Conservation (phyloP, 2,329 filamentous ascomycete species). For the Mycosphaerella arachidis region DNA sequence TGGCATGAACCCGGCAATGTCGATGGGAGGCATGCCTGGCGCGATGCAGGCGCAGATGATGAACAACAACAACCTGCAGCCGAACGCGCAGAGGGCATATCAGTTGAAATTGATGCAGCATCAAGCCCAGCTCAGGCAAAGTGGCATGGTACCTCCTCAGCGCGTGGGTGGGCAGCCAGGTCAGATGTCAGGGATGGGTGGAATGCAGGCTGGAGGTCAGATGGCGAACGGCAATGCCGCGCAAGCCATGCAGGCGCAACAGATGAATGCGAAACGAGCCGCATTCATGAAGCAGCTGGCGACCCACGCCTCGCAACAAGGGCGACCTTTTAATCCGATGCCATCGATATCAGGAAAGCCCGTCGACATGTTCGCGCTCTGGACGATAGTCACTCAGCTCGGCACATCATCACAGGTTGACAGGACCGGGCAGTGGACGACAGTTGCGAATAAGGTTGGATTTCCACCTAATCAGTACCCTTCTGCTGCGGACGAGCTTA, state of each 20-base stretch:
- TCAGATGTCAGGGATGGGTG: constrained; percentile 23
- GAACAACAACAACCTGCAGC: constrained; percentile 41
- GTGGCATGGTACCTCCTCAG: constrained; percentile 30
- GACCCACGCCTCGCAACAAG: constrained; percentile 70
- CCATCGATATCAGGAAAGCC: constrained; percentile 69
- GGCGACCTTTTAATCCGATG: constrained; percentile 67
- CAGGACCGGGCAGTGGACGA: constrained; percentile 66
- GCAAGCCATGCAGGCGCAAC: constrained; percentile 18
- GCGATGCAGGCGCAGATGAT: constrained; percentile 43
- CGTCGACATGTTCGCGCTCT: constrained; percentile 72
- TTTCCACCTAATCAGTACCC: constrained; percentile 47
- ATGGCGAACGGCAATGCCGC: constrained; percentile 22
- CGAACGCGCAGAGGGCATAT: constrained; percentile 72
- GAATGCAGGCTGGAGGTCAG: constrained; percentile 17
- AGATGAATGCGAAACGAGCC: constrained; percentile 27
- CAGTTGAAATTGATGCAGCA: constrained; percentile 81
- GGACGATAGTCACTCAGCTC: constrained; percentile 68
- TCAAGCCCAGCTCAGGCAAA: constrained; percentile 56
- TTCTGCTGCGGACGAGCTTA: constrained; percentile 63
- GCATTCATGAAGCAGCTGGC: constrained; percentile 64
- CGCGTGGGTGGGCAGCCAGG: constrained; percentile 24
- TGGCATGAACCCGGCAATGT: constrained; percentile 31
- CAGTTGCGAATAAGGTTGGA: constrained; percentile 56
- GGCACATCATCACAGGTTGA: constrained; percentile 74
- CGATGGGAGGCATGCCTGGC: constrained; percentile 35